phyloP scores from a whole-genome alignment of 495 filamentous ascomycete species.

The Trichoderma virens region DNA sequence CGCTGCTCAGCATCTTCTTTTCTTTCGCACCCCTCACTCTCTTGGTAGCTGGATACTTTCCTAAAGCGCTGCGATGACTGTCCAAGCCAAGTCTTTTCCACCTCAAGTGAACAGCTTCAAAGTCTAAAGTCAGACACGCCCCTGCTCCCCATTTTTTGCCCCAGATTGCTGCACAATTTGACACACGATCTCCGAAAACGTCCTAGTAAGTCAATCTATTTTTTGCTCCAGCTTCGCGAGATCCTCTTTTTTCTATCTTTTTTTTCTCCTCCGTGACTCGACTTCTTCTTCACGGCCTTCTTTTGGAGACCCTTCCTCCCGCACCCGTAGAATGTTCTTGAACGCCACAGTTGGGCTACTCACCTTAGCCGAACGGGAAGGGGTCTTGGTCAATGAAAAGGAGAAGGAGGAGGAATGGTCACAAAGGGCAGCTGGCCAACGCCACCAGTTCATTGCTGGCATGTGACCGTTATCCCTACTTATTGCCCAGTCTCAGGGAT shows the following conservation, averaged over 20 bases:
- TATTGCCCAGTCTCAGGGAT: no score
- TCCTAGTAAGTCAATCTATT: not conserved
- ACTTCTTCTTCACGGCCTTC: not conserved
- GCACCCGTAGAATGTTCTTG: not conserved
- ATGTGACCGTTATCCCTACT: no score
- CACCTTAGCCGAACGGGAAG: not conserved
- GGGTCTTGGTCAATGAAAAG: not conserved
- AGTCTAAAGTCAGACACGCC: not conserved
- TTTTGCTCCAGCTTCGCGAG: not conserved
- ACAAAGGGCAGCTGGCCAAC: no score
- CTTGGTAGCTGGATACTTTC: not conserved
- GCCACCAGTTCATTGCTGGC: not conserved
- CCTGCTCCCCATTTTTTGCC: not conserved
- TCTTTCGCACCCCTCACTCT: not conserved
- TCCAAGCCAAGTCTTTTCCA: not conserved
- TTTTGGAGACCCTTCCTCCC: not conserved
- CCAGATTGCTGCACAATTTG: constrained; percentile 5
- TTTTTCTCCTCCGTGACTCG: not conserved
- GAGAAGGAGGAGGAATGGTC: not conserved
- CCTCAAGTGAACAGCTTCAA: not conserved
- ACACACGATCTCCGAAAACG: constrained; percentile 1
- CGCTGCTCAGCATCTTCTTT: not conserved
- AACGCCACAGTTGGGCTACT: not conserved
- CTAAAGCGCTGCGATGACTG: not conserved
- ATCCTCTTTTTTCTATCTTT: not conserved